phyloP scores from a whole-genome alignment of 1,139 yeast species.

The Geotrichum europaeum region DNA sequence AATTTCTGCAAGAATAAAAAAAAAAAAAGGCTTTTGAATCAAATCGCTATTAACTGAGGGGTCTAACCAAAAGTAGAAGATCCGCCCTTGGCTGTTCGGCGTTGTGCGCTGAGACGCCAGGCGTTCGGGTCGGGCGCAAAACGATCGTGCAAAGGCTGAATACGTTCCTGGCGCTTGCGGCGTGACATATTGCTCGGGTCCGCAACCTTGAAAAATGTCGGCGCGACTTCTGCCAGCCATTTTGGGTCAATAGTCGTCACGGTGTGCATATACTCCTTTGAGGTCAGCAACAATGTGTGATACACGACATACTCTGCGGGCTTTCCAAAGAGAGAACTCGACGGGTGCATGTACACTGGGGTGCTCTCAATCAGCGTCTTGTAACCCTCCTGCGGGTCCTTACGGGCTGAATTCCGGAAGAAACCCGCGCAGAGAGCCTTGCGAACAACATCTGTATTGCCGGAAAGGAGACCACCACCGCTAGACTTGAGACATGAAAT shows the following conservation, averaged over 20 bases:
- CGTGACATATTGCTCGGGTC: constrained; percentile 39
- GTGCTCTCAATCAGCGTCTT: constrained; percentile 72
- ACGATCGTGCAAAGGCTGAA: constrained; percentile 58
- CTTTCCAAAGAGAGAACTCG: constrained; percentile 71
- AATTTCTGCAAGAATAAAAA: too few relatives aligned
- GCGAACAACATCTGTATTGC: constrained; percentile 57
- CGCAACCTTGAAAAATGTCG: constrained; percentile 69
- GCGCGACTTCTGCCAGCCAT: constrained; percentile 85
- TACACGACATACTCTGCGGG: constrained; percentile 75
- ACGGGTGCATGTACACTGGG: constrained; percentile 82
- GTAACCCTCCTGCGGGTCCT: constrained; percentile 72
- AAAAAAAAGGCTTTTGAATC: not conserved
- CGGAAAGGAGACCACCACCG: constrained; percentile 18
- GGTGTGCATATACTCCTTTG: constrained; percentile 88
- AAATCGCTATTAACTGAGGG: not conserved
- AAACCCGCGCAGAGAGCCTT: constrained; percentile 79
- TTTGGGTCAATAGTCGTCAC: constrained; percentile 73
- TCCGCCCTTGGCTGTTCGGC: constrained; percentile 16
- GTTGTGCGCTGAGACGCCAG: constrained; percentile 43
- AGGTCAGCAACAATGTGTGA: constrained; percentile 74
- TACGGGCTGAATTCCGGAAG: constrained; percentile 76
- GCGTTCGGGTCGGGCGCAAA: constrained; percentile 49
- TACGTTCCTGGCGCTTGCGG: constrained; percentile 45
- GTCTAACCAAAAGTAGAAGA: constrained; percentile 18
- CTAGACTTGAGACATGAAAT: constrained; percentile 47